Conservation (phyloP, 768 basidiomycete genomes). For the Inosperma sp. region DNA sequence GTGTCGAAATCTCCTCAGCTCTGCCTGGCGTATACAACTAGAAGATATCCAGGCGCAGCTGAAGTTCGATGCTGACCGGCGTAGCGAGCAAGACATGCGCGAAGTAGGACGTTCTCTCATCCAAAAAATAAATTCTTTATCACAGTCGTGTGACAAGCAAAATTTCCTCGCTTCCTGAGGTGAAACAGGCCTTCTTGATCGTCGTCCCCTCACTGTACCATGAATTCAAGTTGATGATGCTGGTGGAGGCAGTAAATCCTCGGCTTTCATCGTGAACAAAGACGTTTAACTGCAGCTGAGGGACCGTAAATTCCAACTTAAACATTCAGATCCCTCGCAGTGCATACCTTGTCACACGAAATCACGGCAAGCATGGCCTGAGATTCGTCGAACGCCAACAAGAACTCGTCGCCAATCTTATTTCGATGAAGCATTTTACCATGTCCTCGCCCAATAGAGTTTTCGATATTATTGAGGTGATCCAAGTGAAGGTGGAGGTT, state of each 20-base stretch:
- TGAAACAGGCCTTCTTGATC: slow-evolving; percentile 8
- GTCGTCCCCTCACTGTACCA: slow-evolving; percentile 6
- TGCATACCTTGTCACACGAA: slow-evolving; percentile 36
- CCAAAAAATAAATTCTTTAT: neutral
- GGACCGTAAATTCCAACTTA: neutral
- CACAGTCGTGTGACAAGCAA: slow-evolving; percentile 3
- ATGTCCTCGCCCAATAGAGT: slow-evolving; percentile 8
- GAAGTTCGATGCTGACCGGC: neutral
- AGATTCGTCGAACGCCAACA: slow-evolving; percentile 49
- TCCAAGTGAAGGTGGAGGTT: slow-evolving; percentile 8
- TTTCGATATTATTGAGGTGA: neutral
- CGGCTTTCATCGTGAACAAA: slow-evolving; percentile 5
- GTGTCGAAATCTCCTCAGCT: neutral
- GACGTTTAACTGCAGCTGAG: slow-evolving; percentile 4
- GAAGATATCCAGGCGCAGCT: slow-evolving; percentile 1
- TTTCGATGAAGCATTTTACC: slow-evolving; percentile 37
- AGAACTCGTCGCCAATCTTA: slow-evolving; percentile 42
- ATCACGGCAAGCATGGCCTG: slow-evolving; percentile 47
- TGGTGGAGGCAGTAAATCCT: slow-evolving; percentile 7
- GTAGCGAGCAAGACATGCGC: neutral
- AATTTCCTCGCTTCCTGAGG: slow-evolving; percentile 9
- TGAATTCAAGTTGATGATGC: slow-evolving; percentile 5
- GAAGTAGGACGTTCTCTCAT: slow-evolving; percentile 3
- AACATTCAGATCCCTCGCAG: neutral
- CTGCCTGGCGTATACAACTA: neutral